Evolutionary conservation across 441 rosid species (phyloP).

Genomic region (Manihot esculenta): DNA sequence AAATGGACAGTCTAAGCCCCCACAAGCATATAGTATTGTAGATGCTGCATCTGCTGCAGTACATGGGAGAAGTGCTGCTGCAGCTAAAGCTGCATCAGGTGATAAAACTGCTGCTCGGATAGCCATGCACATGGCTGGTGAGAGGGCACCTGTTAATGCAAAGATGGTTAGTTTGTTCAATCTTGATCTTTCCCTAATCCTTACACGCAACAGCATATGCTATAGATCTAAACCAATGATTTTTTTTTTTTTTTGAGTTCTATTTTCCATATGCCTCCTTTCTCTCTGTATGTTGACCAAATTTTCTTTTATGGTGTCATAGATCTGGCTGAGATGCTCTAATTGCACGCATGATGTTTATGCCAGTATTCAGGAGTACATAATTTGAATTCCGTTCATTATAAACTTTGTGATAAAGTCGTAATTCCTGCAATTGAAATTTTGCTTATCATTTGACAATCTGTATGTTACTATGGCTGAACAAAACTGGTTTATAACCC

Average conservation of each 20-base stretch:
- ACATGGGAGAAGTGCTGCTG: slow-evolving; percentile 91
- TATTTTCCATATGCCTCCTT: slow-evolving; percentile 2
- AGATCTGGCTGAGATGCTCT: slow-evolving; percentile 3
- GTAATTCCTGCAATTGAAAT: background rate
- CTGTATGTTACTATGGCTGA: background rate
- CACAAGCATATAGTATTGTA: slow-evolving; percentile 67
- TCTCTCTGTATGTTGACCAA: background rate
- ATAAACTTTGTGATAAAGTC: background rate
- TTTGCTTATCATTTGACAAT: background rate
- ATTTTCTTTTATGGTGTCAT: background rate
- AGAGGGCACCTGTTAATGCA: slow-evolving; percentile 76
- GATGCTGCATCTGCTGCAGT: slow-evolving; percentile 98
- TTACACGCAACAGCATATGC: background rate
- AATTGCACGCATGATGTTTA: background rate
- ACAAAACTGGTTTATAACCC: too few species aligned
- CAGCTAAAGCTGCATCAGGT: slow-evolving; percentile 78
- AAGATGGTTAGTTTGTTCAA: slow-evolving; percentile 54
- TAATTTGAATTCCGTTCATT: background rate
- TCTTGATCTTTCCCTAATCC: slow-evolving; percentile 13
- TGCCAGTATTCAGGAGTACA: background rate
- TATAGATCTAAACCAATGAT: background rate
- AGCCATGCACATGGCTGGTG: slow-evolving; percentile 91
- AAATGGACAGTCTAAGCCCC: slow-evolving; percentile 49
- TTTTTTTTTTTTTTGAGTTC: slow-evolving; percentile 8
- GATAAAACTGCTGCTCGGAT: slow-evolving; percentile 84